Conservation (phyloP, 306 rosid species). For the Citrullus colocynthis region DNA sequence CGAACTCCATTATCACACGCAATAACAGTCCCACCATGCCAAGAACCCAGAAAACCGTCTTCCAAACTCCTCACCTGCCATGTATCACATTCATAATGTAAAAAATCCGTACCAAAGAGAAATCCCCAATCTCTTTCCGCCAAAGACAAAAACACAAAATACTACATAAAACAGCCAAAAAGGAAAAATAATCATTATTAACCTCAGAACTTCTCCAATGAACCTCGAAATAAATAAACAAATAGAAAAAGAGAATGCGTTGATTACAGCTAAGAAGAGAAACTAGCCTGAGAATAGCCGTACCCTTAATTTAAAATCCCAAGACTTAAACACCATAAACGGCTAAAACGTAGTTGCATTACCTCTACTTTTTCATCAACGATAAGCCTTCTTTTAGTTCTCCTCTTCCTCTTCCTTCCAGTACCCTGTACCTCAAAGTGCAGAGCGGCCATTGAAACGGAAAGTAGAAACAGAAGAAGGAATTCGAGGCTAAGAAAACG, state of each 20-base stretch:
- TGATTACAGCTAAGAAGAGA: background rate
- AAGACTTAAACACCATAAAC: background rate
- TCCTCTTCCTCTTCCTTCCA: constrained; percentile 13
- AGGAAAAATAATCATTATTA: background rate
- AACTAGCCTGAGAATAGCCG: background rate
- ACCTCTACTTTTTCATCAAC: constrained; percentile 30
- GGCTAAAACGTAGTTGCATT: background rate
- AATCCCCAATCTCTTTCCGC: background rate
- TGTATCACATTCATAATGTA: background rate
- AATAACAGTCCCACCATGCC: constrained; percentile 58
- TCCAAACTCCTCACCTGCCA: constrained; percentile 72
- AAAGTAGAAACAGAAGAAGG: background rate
- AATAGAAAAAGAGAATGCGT: background rate
- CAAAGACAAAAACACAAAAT: background rate
- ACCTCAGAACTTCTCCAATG: background rate
- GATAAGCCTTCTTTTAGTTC: constrained; percentile 12
- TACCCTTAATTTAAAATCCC: background rate
- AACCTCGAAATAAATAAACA: background rate
- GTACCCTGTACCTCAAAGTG: constrained; percentile 2
- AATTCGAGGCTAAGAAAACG: background rate
- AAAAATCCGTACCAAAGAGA: background rate
- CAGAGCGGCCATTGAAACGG: constrained; percentile 22
- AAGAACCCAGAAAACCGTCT: constrained; percentile 71
- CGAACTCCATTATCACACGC: constrained; percentile 26
- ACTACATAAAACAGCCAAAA: background rate